phyloP scores from a whole-genome alignment of 768 basidiomycete genomes.

The Dacryopinax primogenitus region DNA sequence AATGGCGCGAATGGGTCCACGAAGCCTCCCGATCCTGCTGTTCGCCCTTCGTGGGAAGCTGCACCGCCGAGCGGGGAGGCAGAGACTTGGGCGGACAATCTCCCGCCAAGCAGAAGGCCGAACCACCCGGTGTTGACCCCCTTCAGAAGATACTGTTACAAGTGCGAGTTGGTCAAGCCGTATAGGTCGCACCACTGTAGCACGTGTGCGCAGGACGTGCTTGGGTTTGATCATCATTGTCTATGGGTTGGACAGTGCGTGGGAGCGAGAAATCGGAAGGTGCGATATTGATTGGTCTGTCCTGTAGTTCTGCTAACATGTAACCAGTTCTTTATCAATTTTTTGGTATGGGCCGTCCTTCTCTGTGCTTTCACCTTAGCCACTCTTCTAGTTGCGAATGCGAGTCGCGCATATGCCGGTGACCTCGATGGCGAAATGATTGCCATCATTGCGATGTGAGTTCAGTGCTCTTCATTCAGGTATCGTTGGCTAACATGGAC shows the following conservation, averaged over 20 bases:
- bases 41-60: neutral
- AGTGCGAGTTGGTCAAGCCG: conserved; percentile 58
- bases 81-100: conserved; percentile 3
- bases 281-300: conserved; percentile 22
- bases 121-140: conserved; percentile 41
- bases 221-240: conserved; percentile 83
- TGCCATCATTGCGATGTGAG: conserved; percentile 61
- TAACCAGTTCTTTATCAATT: conserved; percentile 69
- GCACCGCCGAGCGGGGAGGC: neutral
- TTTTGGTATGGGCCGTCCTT: conserved; percentile 48
- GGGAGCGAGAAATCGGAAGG: conserved; percentile 83
- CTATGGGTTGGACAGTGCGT: conserved; percentile 90
- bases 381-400: conserved; percentile 45
- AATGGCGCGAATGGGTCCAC: neutral
- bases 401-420: conserved; percentile 22
- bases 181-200: conserved; percentile 69
- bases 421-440: conserved; percentile 54
- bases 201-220: conserved; percentile 65
- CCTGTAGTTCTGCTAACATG: neutral
- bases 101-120: conserved; percentile 10
- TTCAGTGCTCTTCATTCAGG: conserved; percentile 14
- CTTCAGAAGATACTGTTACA: conserved; percentile 52
- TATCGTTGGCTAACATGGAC: neutral
- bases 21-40: conserved; percentile 12
- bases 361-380: conserved; percentile 52